These are phyloP conservation scores for Penicillium longicatenatum DNA, from an alignment of 495 filamentous ascomycete genomes.

Conservation along the genomic window DNA sequence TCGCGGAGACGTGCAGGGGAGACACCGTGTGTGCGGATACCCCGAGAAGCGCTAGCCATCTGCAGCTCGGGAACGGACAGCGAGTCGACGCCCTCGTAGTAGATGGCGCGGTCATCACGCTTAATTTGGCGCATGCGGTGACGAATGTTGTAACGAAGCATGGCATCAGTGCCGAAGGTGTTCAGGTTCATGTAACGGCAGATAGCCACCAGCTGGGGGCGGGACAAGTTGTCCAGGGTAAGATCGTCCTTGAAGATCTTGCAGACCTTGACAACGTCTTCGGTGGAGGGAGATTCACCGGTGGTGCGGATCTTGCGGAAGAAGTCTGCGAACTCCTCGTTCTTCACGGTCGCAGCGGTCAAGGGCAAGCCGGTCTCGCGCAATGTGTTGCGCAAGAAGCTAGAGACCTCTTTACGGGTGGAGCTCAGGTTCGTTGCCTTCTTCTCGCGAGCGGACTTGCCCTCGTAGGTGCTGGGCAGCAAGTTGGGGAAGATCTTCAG, in stretches of 20 bases:
- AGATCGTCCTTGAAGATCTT: conserved; percentile 99
- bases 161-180: conserved; percentile 92
- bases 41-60: conserved; percentile 84
- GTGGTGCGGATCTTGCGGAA: conserved; percentile 95
- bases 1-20: conserved; percentile 85
- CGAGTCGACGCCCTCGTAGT: conserved; percentile 89
- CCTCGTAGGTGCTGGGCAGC: conserved; percentile 96
- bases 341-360: conserved; percentile 80
- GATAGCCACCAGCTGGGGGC: conserved; percentile 95
- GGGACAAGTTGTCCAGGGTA: conserved; percentile 94
- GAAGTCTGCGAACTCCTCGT: conserved; percentile 95
- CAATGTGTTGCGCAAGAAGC: conserved; percentile 84
- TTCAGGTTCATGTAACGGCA: conserved; percentile 98
- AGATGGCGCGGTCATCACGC: conserved; percentile 92
- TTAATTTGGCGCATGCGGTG: conserved; percentile 99
- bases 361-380: conserved; percentile 91
- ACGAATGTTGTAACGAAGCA: conserved; percentile 96
- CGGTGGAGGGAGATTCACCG: conserved; percentile 81
- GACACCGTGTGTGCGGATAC: conserved; percentile 88
- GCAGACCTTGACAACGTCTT: conserved; percentile 98
- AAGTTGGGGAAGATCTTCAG: conserved; percentile 95
- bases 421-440: conserved; percentile 82
- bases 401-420: conserved; percentile 91
- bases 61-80: conserved; percentile 93
- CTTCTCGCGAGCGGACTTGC: conserved; percentile 80